Base-by-base conservation (phyloP, 2,329 filamentous ascomycete genomes). In the Colletotrichum truncatum region DNA sequence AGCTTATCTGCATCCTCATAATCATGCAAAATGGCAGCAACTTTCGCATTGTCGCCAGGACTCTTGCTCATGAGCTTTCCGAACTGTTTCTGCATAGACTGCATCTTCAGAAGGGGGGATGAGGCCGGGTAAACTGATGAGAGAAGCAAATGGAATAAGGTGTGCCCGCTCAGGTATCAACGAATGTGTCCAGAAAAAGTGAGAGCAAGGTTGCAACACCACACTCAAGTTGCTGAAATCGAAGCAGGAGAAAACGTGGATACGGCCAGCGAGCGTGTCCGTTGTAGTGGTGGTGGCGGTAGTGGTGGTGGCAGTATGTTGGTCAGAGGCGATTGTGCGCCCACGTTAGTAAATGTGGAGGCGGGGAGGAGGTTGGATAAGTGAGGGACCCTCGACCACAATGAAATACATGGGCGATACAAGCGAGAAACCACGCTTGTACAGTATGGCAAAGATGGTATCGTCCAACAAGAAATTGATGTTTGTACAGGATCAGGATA, bases 1-100 rank as follows among this genome's bases (percentile, higher is more conserved):
- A 94, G 86, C 70, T 87, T 87, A 76, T 96, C 91, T 25, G 90
- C 91, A 76, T 94, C 90, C 70, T 93, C 91, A 74, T 94, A 96
- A 73, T 96, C 93, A 71, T 88, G 90, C 61, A 97, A 81, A 57
- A 96, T 82, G 45, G 90, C 85, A 10, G 90, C 89, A 46, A 95
- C 89, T 73, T 93, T 91, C 69, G 90, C 90, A 74, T 93, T 91
- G 77, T 96, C 91, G 61, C 90, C 91, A 23, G 89, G 88, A 67
- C 89, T 79, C 71, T 82, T 86, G 73, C 87, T 88, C 78, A 89
- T 85, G 74, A 94, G 87, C 77, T 87, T 90, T 67, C 91, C 92
- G 70, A 94, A 90, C 73, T 90, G 88, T 68, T 92, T 84, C 74
- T 94, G 89, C 79, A 96, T 86, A 45, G 87, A 87, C 76, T 91